These are phyloP conservation scores for Panus rudis DNA, from an alignment of 768 basidiomycete species.

Conservation along the genomic window DNA sequence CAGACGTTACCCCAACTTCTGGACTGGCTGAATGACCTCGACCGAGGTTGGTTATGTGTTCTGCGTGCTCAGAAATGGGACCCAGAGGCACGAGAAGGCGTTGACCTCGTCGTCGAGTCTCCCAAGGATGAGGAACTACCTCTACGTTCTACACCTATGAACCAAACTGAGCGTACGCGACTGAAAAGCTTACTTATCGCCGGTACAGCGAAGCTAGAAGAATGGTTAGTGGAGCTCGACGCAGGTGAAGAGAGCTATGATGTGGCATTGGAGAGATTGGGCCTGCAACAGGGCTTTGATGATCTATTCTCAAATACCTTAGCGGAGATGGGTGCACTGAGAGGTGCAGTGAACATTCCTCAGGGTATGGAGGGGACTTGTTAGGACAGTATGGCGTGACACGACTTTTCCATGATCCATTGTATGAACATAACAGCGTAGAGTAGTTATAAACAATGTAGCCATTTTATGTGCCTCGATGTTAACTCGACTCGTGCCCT, in stretches of 20 bases:
- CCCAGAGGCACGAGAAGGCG: slow-evolving; percentile 32
- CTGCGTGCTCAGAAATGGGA: slow-evolving; percentile 65
- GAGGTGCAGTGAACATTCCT: slow-evolving; percentile 19
- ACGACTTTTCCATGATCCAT: too few relatives aligned
- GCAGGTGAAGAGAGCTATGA: slow-evolving; percentile 22
- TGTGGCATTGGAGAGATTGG: slow-evolving; percentile 39
- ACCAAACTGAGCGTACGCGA: slow-evolving; percentile 68
- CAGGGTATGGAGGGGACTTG: slow-evolving; percentile 21
- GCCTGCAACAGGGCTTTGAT: slow-evolving; percentile 56
- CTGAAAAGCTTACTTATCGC: slow-evolving; percentile 58
- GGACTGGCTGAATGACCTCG: slow-evolving; percentile 66
- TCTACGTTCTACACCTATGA: slow-evolving; percentile 42
- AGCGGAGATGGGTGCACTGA: slow-evolving; percentile 48
- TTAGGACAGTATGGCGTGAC: slow-evolving; percentile 11
- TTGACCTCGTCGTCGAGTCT: slow-evolving; percentile 36
- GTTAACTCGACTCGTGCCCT: too few relatives aligned
- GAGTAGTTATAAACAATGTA: too few relatives aligned
- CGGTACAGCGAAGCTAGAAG: slow-evolving; percentile 56
- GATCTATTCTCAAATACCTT: slow-evolving; percentile 57
- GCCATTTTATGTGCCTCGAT: too few relatives aligned
- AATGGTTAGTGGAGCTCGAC: slow-evolving; percentile 46
- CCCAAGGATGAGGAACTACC: slow-evolving; percentile 20
- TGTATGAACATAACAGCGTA: too few relatives aligned
- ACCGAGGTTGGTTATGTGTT: slow-evolving; percentile 66
- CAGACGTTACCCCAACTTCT: slow-evolving; percentile 45